Percentiles rank a stretch among this genome's conserved stretches.
Conservation (phyloP, 306 rosid species). For the Cucurbita argyrosperma region DNA sequence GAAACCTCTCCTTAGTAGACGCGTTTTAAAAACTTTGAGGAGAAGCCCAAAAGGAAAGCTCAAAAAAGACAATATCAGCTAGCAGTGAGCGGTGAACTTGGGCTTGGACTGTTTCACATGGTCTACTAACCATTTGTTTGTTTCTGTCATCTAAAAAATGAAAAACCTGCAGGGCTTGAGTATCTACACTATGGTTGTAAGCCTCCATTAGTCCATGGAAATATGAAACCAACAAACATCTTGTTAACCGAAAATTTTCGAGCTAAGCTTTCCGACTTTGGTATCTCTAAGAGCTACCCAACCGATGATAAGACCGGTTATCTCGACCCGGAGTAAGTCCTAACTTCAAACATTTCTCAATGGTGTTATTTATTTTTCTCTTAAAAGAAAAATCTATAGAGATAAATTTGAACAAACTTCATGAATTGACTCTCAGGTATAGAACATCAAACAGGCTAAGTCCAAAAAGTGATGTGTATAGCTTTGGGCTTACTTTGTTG, state of each 20-base stretch:
- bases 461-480: conserved; percentile 18
- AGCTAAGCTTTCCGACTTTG: conserved; percentile 20
- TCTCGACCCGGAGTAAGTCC: conserved; percentile 21
- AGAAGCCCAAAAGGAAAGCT: too few species aligned
- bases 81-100: too few species aligned
- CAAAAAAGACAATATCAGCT: too few species aligned
- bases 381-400: not conserved
- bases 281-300: conserved; percentile 11
- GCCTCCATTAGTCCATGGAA: conserved; percentile 22
- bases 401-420: not conserved
- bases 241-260: conserved; percentile 12
- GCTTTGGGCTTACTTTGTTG: conserved; percentile 17
- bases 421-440: conserved; percentile 8
- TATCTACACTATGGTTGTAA: conserved; percentile 37
- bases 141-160: not conserved
- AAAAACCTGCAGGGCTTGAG: conserved; percentile 28
- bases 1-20: too few species aligned
- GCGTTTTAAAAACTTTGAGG: too few species aligned
- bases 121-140: not conserved
- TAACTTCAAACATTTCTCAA: not conserved
- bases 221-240: conserved; percentile 17
- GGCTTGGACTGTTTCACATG: not conserved
- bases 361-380: not conserved
- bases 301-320: conserved; percentile 7
- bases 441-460: conserved; percentile 4